Evolutionary conservation across 805 yeast species (phyloP), one percentile per base, ranked within the genome.

Genomic region (Middelhovenomyces tepae): DNA sequence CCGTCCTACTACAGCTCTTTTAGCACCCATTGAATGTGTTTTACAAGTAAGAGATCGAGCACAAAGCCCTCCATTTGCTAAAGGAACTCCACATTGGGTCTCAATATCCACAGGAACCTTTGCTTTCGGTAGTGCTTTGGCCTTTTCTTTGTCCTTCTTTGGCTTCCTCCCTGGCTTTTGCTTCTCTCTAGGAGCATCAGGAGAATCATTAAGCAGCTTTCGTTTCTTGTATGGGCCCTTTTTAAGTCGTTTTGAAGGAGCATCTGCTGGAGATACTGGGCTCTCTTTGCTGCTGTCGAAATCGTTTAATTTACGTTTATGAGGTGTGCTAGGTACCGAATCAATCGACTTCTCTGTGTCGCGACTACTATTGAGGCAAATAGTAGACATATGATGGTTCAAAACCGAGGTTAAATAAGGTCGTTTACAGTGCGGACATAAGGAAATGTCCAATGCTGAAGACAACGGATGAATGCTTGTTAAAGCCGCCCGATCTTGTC

Each of bases 11-110:
- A 91, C 98, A 1, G 95, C 87, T 47, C 98, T 72, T 50, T 91
- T 91, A 17, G 96, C 95, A 21, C 96, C 96, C 95, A 91, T 87
- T 1, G 97, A 84, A 58, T 91, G 98, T 0, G 96, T 86, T 54
- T 91, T 91, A 67, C 98, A 91, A 0, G 98, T 91, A 39, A 91
- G 65, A 0, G 96, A 86, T 32, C 98, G 69, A 4, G 96, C 96
- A 65, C 98, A 91, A 46, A 76, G 79, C 0, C 93, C 94, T n/a
- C 96, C 97, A 44, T 79, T 81, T 0, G 95, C 86, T 39, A 91
- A 62, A 5, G 84, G 81, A 8, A 91, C 97, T 56, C 98, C 98
- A 66, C 98, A 91, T 59, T 91, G 97, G 44, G 73, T 74, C 51
- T 86, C 94, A 30, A 86, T 93, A 55, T 86, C 94, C 16, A 86